Conservation (phyloP, 176 grass and related monocot species). For the Oryza glaberrima region DNA sequence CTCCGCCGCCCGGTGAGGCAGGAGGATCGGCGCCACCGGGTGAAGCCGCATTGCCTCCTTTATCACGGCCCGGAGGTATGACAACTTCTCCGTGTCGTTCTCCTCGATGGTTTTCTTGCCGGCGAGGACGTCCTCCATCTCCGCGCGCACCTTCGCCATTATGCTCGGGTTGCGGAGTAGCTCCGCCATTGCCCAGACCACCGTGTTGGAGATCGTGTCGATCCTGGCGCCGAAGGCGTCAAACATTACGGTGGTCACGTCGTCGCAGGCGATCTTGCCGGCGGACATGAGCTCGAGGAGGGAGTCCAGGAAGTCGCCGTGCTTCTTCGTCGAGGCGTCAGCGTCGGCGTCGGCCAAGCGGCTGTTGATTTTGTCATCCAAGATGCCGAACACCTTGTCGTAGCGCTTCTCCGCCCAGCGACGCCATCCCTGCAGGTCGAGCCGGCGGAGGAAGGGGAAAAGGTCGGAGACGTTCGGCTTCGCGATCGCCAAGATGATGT, state of each 20-base stretch:
- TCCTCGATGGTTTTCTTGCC: neutral
- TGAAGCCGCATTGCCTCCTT: neutral
- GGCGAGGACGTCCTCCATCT: neutral
- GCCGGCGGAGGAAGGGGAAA: neutral
- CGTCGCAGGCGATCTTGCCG: conserved; percentile 16
- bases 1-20: neutral
- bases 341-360: neutral
- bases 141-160: neutral
- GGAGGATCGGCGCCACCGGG: neutral
- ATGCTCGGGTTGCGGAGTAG: neutral
- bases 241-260: conserved; percentile 17
- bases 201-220: neutral
- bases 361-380: neutral
- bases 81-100: neutral
- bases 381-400: neutral
- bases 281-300: conserved; percentile 8
- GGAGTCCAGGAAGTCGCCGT: neutral
- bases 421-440: neutral
- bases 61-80: neutral
- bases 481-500: neutral
- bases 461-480: neutral
- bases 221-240: conserved; percentile 10
- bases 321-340: neutral
- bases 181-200: neutral
- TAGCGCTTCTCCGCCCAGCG: neutral